Percentiles rank a stretch among this genome's conserved stretches.
These are phyloP conservation scores for Asterionellopsis glacialis DNA, from an alignment of 108 stramenopile genomes.

Conservation along the genomic window DNA sequence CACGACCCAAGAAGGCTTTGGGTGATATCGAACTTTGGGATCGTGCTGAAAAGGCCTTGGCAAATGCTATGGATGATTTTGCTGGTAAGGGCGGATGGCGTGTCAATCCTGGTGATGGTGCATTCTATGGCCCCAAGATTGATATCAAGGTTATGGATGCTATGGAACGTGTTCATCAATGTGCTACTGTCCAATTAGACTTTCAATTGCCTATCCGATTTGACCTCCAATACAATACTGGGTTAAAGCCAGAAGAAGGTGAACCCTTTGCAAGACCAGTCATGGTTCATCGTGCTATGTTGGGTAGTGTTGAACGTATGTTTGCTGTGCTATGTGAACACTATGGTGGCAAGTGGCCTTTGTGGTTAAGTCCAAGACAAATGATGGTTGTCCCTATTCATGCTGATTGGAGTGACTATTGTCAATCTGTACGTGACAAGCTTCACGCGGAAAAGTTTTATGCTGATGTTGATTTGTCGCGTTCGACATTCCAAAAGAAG, in stretches of 20 bases:
- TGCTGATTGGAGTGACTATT: constrained; percentile 79
- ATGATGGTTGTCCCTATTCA: constrained; percentile 95
- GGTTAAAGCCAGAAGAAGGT: constrained; percentile 68
- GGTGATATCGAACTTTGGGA: constrained; percentile 96
- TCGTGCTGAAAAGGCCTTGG: constrained; percentile 85
- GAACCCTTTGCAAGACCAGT: constrained; percentile 90
- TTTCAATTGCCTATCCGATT: constrained; percentile 99
- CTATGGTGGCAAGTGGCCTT: constrained; percentile 98
- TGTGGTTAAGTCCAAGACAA: constrained; percentile 99
- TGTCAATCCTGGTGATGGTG: constrained; percentile 98
- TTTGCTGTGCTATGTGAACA: constrained; percentile 99
- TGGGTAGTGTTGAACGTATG: constrained; percentile 99
- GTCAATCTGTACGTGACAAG: constrained; percentile 70
- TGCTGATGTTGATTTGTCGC: constrained; percentile 90
- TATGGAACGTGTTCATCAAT: constrained; percentile 98
- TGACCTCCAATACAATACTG: constrained; percentile 89
- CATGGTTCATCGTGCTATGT: constrained; percentile 99
- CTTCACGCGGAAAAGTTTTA: constrained; percentile 91
- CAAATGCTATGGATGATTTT: constrained; percentile 92
- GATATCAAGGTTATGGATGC: constrained; percentile 99
- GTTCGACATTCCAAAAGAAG: constrained; percentile 97
- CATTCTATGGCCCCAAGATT: constrained; percentile 99
- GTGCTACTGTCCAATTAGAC: constrained; percentile 99
- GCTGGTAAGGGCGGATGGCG: constrained; percentile 93
- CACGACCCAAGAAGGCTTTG: constrained; percentile 97